Base-by-base conservation (phyloP, 2,329 filamentous ascomycete genomes). In the Fusarium cicatricum region DNA sequence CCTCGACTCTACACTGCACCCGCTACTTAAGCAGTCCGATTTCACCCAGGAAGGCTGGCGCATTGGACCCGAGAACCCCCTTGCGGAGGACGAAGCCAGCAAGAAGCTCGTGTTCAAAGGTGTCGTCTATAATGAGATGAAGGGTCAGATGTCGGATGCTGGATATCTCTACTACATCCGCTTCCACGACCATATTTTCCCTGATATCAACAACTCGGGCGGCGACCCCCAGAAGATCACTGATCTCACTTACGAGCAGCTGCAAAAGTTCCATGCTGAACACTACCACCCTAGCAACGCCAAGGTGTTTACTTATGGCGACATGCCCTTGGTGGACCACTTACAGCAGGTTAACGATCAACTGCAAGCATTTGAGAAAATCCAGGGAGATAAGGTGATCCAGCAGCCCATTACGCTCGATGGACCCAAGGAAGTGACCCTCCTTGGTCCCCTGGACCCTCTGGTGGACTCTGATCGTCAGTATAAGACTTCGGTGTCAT, bases 111-210 rank as follows among this genome's bases (percentile, higher is more conserved):
- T 97, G 1, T 98, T 98, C 82, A 98, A 98, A 78, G 94, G 94
- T 21, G 95, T 98, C 2, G 94, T 98, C 1, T 98, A 98, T 78
- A 99, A 99, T 70, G 95, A 99, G 78, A 99, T 99, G 95, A 99
- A 99, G 78, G 95, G 95, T 0, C 93, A 97, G 72, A 96, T 98
- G 88, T 98, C 95, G 2, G 95, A 99, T 74, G 92, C 94, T 7
- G 92, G 92, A 64, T 99, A 99, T 70, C 80, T 98, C 1, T 99
- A 91, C 79, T 98, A 97, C 74, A 96, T 97, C 65, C 85, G 90
- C 47, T 99, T 96, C 75, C 92, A 96, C 71, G 92, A 98, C 68
- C 90, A 95, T 72, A 91, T 99, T 48, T 95, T 96, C 71, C 95
- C 95, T 0, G 89, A 90, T 32, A 90, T 99, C 73, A 90, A 99